Percentiles rank a stretch among this genome's conserved stretches.
Conservation (phyloP, 768 basidiomycete species). For the Mrakia frigida region DNA sequence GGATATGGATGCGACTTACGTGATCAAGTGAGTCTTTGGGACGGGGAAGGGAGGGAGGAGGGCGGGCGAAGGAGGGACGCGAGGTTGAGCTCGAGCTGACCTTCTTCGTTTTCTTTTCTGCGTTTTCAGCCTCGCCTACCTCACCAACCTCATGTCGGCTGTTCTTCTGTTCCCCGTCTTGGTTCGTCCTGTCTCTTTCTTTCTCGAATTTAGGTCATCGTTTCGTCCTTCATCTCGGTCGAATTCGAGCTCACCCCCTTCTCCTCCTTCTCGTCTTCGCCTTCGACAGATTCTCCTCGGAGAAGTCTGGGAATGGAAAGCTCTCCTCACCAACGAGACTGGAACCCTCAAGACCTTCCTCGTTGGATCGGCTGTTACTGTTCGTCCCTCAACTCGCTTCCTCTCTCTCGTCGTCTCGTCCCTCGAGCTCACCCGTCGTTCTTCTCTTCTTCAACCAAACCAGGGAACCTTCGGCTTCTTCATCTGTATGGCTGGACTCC, state of each 20-base stretch:
- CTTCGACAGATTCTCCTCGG: conserved; percentile 22
- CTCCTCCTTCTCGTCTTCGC: no score
- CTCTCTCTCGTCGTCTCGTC: no score
- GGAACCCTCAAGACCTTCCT: conserved; percentile 26
- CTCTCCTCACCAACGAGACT: conserved; percentile 13
- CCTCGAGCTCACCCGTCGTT: neutral
- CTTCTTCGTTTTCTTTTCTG: no score
- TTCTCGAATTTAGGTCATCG: neutral
- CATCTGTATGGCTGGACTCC: conserved; percentile 85
- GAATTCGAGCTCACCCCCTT: neutral
- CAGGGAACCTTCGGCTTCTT: conserved; percentile 83
- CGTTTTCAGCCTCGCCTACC: conserved; percentile 55
- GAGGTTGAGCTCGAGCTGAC: neutral
- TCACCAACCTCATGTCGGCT: conserved; percentile 69
- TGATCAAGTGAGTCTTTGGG: conserved; percentile 53
- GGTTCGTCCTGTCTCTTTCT: neutral
- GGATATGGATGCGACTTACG: conserved; percentile 50
- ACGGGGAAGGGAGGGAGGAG: neutral
- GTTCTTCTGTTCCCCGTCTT: conserved; percentile 48
- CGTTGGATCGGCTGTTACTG: conserved; percentile 29
- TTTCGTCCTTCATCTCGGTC: no score
- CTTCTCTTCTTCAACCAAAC: conserved; percentile 47
- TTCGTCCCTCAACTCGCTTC: neutral
- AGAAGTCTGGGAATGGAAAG: conserved; percentile 27
- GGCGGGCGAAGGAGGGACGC: neutral